Evolutionary conservation across 208 protist genomes (phyloP).

Genomic region (Acanthamoeba quina): DNA sequence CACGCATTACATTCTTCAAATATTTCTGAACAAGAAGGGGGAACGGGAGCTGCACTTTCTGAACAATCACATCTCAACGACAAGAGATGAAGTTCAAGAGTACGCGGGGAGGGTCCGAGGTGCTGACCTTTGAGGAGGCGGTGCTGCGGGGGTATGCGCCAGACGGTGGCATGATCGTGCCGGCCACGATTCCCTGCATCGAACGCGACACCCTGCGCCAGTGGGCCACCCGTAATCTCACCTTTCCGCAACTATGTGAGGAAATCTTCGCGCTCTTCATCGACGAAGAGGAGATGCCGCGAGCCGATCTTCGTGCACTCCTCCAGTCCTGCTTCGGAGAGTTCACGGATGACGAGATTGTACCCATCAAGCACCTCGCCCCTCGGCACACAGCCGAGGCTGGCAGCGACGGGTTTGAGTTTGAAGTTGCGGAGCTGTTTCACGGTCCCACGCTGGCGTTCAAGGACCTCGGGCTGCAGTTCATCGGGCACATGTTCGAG

Average conservation of each 20-base stretch:
- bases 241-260: conserved; percentile 36
- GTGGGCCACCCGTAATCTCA: conserved; percentile 32
- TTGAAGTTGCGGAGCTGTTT: conserved; percentile 86
- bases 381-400: neutral
- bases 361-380: conserved; percentile 24
- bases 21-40: neutral
- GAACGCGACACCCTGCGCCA: conserved; percentile 18
- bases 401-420: neutral
- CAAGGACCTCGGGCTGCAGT: conserved; percentile 91
- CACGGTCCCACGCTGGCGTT: conserved; percentile 90
- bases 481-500: conserved; percentile 89
- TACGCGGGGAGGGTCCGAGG: conserved; percentile 36
- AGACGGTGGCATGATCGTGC: conserved; percentile 79
- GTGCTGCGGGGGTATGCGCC: conserved; percentile 76
- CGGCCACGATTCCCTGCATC: conserved; percentile 73
- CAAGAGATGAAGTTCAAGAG: conserved; percentile 37
- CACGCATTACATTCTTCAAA: neutral
- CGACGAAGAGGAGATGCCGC: conserved; percentile 75
- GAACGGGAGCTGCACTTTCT: neutral
- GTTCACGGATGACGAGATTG: neutral
- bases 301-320: conserved; percentile 75
- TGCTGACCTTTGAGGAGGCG: conserved; percentile 76
- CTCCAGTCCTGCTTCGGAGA: conserved; percentile 53
- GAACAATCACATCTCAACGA: neutral
- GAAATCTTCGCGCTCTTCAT: conserved; percentile 73